Base-by-base conservation (phyloP, 768 basidiomycete genomes). In the Tricholomella constricta region DNA sequence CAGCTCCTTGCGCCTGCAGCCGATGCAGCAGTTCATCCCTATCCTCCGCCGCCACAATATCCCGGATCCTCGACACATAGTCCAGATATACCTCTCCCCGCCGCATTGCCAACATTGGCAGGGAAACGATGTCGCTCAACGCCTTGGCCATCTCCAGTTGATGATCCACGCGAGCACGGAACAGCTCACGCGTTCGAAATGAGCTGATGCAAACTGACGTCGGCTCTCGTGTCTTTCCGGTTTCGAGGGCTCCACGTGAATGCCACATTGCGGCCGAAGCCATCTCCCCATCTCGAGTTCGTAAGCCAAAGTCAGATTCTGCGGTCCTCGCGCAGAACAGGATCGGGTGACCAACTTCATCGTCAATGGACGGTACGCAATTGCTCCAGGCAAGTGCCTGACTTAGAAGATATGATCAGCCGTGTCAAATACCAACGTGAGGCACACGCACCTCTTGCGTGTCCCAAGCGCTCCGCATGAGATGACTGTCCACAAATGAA, bases 31-130 rank as follows among this genome's bases (percentile, higher is more conserved):
- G 68, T 55, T 77, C 84, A 61, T 74, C 59, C 59, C 52, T 68
- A 55, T 93, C 91, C 57, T 96, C 93, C 32, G 71, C 78, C 23
- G 52, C 68, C 35, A 89, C 82, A 66, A 95, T 88, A 54, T 71
- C 62, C 53, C 85, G 75, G 44, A 92, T 72, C 69, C 78, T 80
- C 27, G 92, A 87, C 59, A 82, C 70, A 69, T 91, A 89, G 43
- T 95, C 89, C 63, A 86, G 65, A 61, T 80, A 78, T 53, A 88
- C 68, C 34, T 71, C 69, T 17, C 63, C 62, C 43, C 78, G 72
- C 11, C 79, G 76, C 63, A 81, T 70, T 37, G 75, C 54, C 48
- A 78, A 70, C 25, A 69, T 65, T 17, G 72, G 65, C 48, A 70
- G 64, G 15, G 76, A 74, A 56, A 84, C 72, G 37, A 83, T 61